Evolutionary conservation across 352 stramenopile genomes (phyloP), one percentile per base, ranked within the genome.

Genomic region (Pythium phragmitis): DNA sequence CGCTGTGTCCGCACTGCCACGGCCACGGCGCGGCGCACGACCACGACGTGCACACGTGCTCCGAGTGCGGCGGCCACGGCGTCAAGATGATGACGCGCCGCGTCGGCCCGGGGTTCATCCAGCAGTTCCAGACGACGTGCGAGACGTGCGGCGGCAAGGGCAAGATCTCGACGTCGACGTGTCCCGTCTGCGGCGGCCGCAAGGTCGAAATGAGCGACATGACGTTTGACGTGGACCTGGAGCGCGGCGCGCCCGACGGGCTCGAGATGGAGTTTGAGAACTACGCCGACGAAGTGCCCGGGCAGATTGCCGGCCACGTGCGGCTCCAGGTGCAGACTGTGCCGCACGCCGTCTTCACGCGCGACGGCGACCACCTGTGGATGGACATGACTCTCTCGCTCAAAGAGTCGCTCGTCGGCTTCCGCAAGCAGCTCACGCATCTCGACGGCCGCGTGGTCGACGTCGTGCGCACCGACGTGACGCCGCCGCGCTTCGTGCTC

Each of bases 321-420:
- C 87, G 96, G 21, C 87, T 99, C 62, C 75, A 97, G 36, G 76
- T 99, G 42, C 63, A 89, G 26, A 96, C 97, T 23, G 69, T 83
- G 48, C 76, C 79, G 7, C 85, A 98, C 72, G 57, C 85, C 5
- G 52, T 92, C 6, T 99, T 98, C 70, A 87, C 96, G 19, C 87
- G 96, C 36, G 92, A 98, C 62, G 91, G 94, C 4, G 91, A 99
- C 75, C 71, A 99, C 62, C 80, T 99, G 45, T 97, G 96, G 77
- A 97, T 97, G 74, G 97, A 97, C 47, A 89, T 98, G 70, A 88
- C 92, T 62, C 98, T 99, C 75, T 89, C 92, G 33, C 82, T 99
- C 57, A 94, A 97, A 9, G 93, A 99, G 74, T 89, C 96, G 12
- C 87, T 99, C 65, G 76, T 98, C 64, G 96, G 96, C 30, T 99